A percentile compares a stretch with the other conserved stretches of the same genome.
phyloP scores from a whole-genome alignment of 1,284 basidiomycete genomes.

The Ceratobasidium sp. region DNA sequence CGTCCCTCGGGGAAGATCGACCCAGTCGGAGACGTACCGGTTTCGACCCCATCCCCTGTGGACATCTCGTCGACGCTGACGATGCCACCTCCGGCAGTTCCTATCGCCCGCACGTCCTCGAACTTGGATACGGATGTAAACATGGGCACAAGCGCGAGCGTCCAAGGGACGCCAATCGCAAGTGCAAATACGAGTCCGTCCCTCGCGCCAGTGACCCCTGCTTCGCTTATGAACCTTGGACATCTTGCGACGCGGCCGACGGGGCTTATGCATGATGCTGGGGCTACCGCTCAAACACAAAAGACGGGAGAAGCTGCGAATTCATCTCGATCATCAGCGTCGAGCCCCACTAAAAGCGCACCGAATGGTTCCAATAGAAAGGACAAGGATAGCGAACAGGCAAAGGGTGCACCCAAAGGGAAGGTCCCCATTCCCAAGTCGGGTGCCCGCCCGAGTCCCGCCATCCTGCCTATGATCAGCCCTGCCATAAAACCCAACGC shows the following conservation, averaged over 20 bases:
- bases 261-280: constrained; percentile 55
- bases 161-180: constrained; percentile 42
- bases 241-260: constrained; percentile 65
- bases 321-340: constrained; percentile 27
- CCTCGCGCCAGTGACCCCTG: constrained; percentile 84
- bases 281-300: constrained; percentile 47
- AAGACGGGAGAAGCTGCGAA: constrained; percentile 36
- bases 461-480: constrained; percentile 55
- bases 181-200: constrained; percentile 53
- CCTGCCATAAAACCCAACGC: constrained; percentile 74
- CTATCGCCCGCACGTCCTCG: constrained; percentile 50
- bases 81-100: constrained; percentile 81
- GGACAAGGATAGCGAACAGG: constrained; percentile 50
- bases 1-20: constrained; percentile 40
- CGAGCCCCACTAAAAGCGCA: constrained; percentile 23
- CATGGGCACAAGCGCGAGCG: constrained; percentile 29
- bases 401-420: constrained; percentile 34
- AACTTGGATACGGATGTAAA: constrained; percentile 49
- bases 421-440: constrained; percentile 43
- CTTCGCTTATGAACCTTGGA: constrained; percentile 87
- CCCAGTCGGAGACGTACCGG: constrained; percentile 36
- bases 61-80: constrained; percentile 67
- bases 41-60: constrained; percentile 81
- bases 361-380: constrained; percentile 49
- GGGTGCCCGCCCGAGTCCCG: constrained; percentile 34